A percentile compares a stretch with the other conserved stretches of the same genome.
These are phyloP conservation scores for Cladosporium velox DNA, from an alignment of 2,329 filamentous ascomycete genomes.

Conservation along the genomic window DNA sequence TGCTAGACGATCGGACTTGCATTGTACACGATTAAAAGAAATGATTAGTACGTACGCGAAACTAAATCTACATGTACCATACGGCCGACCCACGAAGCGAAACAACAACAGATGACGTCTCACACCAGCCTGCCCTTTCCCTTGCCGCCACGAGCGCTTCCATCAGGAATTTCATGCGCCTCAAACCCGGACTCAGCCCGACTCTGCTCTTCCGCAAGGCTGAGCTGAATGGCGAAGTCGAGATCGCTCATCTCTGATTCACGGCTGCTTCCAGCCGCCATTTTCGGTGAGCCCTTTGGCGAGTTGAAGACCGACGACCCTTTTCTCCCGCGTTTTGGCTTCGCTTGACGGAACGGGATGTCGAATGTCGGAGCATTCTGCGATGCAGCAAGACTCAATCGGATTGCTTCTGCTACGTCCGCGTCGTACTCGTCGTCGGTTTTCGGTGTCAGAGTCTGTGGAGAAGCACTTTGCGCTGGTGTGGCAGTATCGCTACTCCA, in stretches of 20 bases:
- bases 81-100: not conserved
- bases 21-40: not conserved
- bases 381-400: constrained; percentile 47
- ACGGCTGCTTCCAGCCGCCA: constrained; percentile 42
- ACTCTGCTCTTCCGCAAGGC: constrained; percentile 61
- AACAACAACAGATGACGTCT: not conserved
- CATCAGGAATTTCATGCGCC: not conserved
- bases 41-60: not conserved
- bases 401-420: constrained; percentile 65
- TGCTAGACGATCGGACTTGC: not conserved
- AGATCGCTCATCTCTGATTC: constrained; percentile 57
- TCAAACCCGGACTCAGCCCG: constrained; percentile 30
- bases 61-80: not conserved
- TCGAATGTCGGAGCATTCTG: constrained; percentile 37
- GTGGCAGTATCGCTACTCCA: constrained; percentile 32
- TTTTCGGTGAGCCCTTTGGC: constrained; percentile 34
- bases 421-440: constrained; percentile 55
- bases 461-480: constrained; percentile 29
- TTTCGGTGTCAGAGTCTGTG: constrained; percentile 33
- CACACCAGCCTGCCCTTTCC: constrained; percentile 22
- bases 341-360: constrained; percentile 50
- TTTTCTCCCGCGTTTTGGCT: constrained; percentile 35
- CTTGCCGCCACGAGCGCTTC: constrained; percentile 7
- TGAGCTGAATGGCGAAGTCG: constrained; percentile 63
- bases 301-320: constrained; percentile 32